phyloP scores from a whole-genome alignment of 495 filamentous ascomycete genomes.

The Hypoxylon fragiforme region DNA sequence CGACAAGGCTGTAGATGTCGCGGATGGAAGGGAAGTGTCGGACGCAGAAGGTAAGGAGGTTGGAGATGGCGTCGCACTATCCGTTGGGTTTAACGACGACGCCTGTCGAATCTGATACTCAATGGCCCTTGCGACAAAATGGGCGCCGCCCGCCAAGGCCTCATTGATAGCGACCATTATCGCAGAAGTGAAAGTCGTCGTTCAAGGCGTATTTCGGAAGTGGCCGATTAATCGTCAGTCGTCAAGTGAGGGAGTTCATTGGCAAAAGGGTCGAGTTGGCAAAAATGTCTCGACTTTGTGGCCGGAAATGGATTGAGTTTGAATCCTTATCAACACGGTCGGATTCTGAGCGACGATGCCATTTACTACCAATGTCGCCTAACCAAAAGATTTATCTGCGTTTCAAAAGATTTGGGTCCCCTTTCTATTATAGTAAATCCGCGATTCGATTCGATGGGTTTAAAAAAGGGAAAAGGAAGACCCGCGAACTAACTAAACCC shows the following conservation, averaged over 20 bases:
- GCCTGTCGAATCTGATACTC: conserved; percentile 36
- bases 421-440: too few species aligned
- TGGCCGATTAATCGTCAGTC: conserved; percentile 22
- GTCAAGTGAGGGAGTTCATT: conserved; percentile 25
- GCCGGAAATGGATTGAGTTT: conserved; percentile 14
- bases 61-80: conserved; percentile 3
- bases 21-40: conserved; percentile 6
- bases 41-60: conserved; percentile 11
- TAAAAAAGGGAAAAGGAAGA: neutral
- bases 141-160: conserved; percentile 36
- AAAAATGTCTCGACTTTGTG: conserved; percentile 25
- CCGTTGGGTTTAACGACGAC: neutral
- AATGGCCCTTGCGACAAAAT: conserved; percentile 39
- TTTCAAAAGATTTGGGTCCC: neutral
- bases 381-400: conserved; percentile 1
- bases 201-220: conserved; percentile 3
- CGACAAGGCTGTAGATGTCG: conserved; percentile 12
- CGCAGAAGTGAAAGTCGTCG: conserved; percentile 2
- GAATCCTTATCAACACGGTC: conserved; percentile 19
- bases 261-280: conserved; percentile 28
- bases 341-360: conserved; percentile 18
- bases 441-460: too few species aligned
- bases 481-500: too few species aligned
- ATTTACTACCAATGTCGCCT: conserved; percentile 23
- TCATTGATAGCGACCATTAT: conserved; percentile 39